Percentiles rank a stretch among this genome's conserved stretches.
Conservation (phyloP, 345 rosid genomes). For the Angophora floribunda region DNA sequence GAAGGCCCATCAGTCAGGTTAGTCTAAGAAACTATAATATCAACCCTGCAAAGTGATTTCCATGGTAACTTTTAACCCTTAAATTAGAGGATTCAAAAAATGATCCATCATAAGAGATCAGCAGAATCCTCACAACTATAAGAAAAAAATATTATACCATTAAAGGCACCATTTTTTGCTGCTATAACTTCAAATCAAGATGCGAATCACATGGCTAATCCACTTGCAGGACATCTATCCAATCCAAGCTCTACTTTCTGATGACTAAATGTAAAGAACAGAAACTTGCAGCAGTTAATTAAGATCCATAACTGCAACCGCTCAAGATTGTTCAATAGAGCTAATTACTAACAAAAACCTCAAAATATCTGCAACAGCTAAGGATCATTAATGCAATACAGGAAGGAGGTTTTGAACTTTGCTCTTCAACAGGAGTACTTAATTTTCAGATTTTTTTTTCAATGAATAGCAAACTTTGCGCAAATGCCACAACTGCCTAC, state of each 20-base stretch:
- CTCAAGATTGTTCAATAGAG: neutral
- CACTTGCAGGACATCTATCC: neutral
- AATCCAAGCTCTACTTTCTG: neutral
- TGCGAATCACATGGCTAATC: neutral
- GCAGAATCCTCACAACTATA: neutral
- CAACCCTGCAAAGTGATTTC: neutral
- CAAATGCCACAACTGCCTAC: neutral
- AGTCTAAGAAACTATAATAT: neutral
- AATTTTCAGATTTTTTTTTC: neutral
- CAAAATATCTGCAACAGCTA: neutral
- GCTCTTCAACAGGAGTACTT: neutral
- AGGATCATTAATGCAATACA: neutral
- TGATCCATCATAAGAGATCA: neutral
- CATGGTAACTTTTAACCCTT: neutral
- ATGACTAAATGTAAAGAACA: neutral
- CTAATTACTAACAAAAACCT: neutral
- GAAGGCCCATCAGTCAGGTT: neutral
- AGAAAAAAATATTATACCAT: neutral
- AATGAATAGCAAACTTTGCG: neutral
- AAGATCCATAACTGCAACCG: neutral
- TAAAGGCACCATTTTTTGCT: neutral
- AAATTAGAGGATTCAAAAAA: neutral
- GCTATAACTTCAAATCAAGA: neutral
- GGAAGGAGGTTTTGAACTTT: neutral
- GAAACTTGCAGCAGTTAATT: neutral